Base-by-base conservation (phyloP, 768 basidiomycete species). In the Rossbeevera mucosa region DNA sequence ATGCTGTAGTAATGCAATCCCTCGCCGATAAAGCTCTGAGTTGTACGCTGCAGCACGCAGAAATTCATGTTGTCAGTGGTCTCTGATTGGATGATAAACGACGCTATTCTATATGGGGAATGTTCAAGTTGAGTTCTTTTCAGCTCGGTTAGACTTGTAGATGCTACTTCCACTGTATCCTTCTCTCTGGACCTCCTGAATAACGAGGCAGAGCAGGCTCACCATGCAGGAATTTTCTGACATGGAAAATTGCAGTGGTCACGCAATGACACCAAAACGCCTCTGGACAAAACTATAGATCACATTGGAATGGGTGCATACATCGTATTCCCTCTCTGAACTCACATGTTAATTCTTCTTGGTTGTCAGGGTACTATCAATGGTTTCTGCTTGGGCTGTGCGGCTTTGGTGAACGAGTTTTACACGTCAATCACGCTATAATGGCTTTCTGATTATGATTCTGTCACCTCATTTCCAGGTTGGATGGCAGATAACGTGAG, bases 401-500 rank as follows among this genome's bases (percentile, higher is more conserved):
- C 73, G 92, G 92, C 41, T 88, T 91, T 57, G 90, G 91, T 92
- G 72, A 65, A 88, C 74, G 1, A 38, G 14, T 31, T 8, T 24
- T 16, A 7, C n/a, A n/a, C n/a, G 2, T 26, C 16, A 18, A 2
- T 5, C 33, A 22, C 24, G n/a, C 14, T 25, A 14, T 6, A 5
- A 53, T 16, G 12, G n/a, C n/a, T 33, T 43, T 8, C 38, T 52
- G 0, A 44, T 30, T 9, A 36, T 18, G 5, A 11, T 28, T 7
- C 12, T 49, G 28, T 26, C n/a, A n/a, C n/a, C n/a, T n/a, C n/a
- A n/a, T n/a, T n/a, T 51, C 59, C 60, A 90, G 93, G 92, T 26
- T 95, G 93, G 93, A 76, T 91, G 78, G 91, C 92, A 49, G 92
- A 95, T 70, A 94, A 94, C 68, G 91, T 93, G 64, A 64, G 77